Conservation (phyloP, 2,329 filamentous ascomycete species). For the Chaetomiaceae sp. region DNA sequence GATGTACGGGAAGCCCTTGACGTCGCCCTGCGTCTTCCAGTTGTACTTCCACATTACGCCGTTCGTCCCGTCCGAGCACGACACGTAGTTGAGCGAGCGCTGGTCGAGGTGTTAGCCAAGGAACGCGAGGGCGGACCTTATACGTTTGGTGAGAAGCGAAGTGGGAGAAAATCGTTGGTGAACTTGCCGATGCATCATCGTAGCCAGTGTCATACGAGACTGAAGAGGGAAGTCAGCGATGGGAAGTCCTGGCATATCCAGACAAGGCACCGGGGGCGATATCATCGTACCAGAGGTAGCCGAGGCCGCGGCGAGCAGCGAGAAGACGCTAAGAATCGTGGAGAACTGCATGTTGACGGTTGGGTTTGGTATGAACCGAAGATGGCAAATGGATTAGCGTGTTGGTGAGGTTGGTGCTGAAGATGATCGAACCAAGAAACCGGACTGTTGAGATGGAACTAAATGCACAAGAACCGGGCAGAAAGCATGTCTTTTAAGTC, state of each 20-base stretch:
- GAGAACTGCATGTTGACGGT: slow-evolving; percentile 23
- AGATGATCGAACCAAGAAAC: slow-evolving; percentile 1
- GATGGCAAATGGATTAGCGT: background rate
- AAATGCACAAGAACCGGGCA: background rate
- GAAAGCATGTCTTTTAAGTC: background rate
- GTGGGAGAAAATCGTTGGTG: too few relatives aligned
- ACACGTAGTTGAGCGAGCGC: slow-evolving; percentile 48
- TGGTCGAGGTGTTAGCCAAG: too few relatives aligned
- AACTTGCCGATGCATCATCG: slow-evolving; percentile 45
- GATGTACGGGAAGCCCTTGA: slow-evolving; percentile 49
- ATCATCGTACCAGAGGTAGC: slow-evolving; percentile 21
- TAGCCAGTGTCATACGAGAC: slow-evolving; percentile 70
- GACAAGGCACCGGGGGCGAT: slow-evolving; percentile 3
- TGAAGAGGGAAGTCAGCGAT: slow-evolving; percentile 18
- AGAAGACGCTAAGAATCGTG: slow-evolving; percentile 24
- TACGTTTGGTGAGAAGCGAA: too few relatives aligned
- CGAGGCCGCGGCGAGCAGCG: slow-evolving; percentile 24
- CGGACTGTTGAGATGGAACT: background rate
- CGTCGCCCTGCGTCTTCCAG: slow-evolving; percentile 49
- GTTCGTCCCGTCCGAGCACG: slow-evolving; percentile 63
- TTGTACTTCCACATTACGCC: slow-evolving; percentile 58
- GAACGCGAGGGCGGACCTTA: too few relatives aligned
- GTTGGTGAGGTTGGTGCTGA: background rate
- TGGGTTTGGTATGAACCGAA: slow-evolving; percentile 1
- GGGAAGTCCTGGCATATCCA: too few relatives aligned